These are phyloP conservation scores for Acephala macrosclerotiorum DNA, from an alignment of 2,329 filamentous ascomycete genomes.

Conservation along the genomic window DNA sequence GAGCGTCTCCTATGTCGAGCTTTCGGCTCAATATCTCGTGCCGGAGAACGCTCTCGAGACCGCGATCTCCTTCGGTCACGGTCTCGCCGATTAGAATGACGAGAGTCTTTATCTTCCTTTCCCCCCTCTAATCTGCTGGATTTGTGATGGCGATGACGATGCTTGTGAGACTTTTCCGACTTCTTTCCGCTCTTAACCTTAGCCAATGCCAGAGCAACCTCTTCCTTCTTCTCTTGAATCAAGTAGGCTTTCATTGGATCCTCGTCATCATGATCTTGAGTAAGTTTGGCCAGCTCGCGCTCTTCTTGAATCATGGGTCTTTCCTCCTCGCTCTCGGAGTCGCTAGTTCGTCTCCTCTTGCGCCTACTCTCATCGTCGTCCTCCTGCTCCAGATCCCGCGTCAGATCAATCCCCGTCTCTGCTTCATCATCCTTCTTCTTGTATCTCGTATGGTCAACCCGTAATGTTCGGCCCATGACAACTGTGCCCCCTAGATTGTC, in stretches of 20 bases:
- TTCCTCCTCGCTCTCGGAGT: constrained; percentile 50
- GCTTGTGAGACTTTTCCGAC: constrained; percentile 34
- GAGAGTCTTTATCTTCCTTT: constrained; percentile 24
- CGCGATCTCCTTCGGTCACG: constrained; percentile 31
- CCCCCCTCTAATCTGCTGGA: constrained; percentile 30
- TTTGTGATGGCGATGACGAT: constrained; percentile 38
- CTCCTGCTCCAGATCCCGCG: constrained; percentile 42
- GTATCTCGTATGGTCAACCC: constrained; percentile 93
- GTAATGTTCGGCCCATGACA: constrained; percentile 79
- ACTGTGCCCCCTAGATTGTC: constrained; percentile 92
- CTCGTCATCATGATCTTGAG: constrained; percentile 87
- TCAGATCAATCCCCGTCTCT: constrained; percentile 65
- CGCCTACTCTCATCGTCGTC: constrained; percentile 52
- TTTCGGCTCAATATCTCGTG: constrained; percentile 13
- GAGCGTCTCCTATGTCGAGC: constrained; percentile 16
- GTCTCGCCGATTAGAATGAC: constrained; percentile 21
- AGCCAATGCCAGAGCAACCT: constrained; percentile 75
- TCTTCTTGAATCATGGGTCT: constrained; percentile 82
- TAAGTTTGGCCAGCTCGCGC: constrained; percentile 75
- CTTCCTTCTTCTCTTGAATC: constrained; percentile 89
- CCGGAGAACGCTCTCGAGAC: constrained; percentile 27
- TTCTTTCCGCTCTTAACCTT: constrained; percentile 50
- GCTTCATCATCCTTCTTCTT: constrained; percentile 83
- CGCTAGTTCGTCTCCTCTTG: constrained; percentile 44
- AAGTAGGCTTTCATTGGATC: constrained; percentile 97